Conservation (phyloP, 2,329 filamentous ascomycete genomes). For the Botrytis hyacinthi region DNA sequence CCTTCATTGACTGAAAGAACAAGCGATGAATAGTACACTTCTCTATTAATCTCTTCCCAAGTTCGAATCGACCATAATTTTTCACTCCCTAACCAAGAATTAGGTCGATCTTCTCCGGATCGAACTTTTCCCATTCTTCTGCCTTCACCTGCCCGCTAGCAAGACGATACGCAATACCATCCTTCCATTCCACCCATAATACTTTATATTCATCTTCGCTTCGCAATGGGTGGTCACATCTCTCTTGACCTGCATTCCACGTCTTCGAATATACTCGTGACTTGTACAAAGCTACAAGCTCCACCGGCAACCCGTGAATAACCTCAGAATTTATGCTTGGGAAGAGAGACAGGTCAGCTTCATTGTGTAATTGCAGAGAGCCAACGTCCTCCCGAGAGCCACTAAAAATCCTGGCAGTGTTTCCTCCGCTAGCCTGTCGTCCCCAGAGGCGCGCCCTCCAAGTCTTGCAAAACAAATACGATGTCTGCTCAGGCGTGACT, state of each 20-base stretch:
- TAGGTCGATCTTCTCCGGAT: not conserved
- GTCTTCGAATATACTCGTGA: not conserved
- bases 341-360: not conserved
- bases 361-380: not conserved
- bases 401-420: not conserved
- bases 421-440: not conserved
- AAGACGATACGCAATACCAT: not conserved
- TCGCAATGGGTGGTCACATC: not conserved
- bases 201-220: not conserved
- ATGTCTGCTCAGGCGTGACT: not conserved
- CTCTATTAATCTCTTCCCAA: no score
- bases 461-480: not conserved
- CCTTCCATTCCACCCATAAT: conserved; percentile 5
- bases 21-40: no score
- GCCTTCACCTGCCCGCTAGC: not conserved
- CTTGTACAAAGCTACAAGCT: not conserved
- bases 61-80: no score
- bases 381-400: not conserved
- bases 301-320: not conserved
- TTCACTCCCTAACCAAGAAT: not conserved
- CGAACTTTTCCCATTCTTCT: not conserved
- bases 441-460: not conserved
- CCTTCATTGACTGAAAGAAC: no score
- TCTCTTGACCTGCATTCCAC: not conserved
- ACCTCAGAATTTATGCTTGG: not conserved